Conservation (phyloP, 352 stramenopile species). For the Globisporangium apiculatum region DNA sequence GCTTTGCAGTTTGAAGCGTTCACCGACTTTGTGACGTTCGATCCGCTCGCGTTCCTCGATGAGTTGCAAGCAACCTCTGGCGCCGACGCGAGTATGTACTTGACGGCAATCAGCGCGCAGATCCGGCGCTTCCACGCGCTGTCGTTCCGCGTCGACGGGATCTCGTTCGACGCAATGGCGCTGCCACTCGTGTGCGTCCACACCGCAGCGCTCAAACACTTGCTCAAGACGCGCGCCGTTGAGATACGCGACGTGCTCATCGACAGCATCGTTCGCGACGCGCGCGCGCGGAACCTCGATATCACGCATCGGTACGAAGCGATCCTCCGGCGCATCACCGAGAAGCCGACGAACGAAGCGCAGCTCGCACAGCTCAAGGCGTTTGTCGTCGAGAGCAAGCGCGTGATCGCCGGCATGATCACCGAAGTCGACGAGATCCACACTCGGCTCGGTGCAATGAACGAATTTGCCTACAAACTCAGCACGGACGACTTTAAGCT, state of each 20-base stretch:
- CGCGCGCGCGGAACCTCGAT: conserved; percentile 75
- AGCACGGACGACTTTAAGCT: conserved; percentile 85
- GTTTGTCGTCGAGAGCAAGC: conserved; percentile 83
- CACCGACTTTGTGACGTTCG: conserved; percentile 79
- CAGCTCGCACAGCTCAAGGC: conserved; percentile 87
- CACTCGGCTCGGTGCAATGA: conserved; percentile 54
- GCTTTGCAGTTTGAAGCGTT: conserved; percentile 69
- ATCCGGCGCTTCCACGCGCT: conserved; percentile 78
- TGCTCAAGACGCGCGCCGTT: conserved; percentile 58
- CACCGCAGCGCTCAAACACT: conserved; percentile 53
- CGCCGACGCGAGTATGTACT: conserved; percentile 13
- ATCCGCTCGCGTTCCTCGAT: conserved; percentile 63
- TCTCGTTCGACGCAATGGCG: conserved; percentile 68
- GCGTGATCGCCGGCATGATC: conserved; percentile 69
- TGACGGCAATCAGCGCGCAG: conserved; percentile 46
- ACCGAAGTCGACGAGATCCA: conserved; percentile 74
- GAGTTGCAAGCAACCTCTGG: conserved; percentile 28
- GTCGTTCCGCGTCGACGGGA: conserved; percentile 43
- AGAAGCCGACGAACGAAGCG: conserved; percentile 90
- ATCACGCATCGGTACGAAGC: conserved; percentile 87
- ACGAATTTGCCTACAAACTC: conserved; percentile 85
- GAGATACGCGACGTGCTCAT: conserved; percentile 77
- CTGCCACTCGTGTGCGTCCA: conserved; percentile 79
- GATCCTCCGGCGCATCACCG: conserved; percentile 85
- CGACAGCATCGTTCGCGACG: conserved; percentile 70